Base-by-base conservation (phyloP, 257 asterid species). In the Jacaranda copaia region DNA sequence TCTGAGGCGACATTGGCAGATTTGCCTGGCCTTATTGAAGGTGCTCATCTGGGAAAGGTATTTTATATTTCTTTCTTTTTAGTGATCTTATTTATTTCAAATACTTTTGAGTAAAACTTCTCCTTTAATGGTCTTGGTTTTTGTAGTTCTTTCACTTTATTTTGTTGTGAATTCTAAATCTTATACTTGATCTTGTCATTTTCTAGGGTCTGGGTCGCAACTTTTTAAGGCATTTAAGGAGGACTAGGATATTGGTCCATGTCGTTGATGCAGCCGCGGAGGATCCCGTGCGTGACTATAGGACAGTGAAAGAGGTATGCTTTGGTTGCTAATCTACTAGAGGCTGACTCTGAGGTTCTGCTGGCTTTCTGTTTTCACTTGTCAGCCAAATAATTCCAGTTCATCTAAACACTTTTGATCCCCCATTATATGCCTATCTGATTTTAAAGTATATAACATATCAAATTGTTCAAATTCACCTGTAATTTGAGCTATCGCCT, bases 11-110 rank as follows among this genome's bases (percentile, higher is more conserved):
- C 99, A 35, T 82, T 93, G 80, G 99, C 99, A 8, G 99, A 95
- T 87, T 85, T 95, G 80, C 99, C 99, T 69, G 99, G 99, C 61
- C 98, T 95, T 64, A 93, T 95, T 73, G 94, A 95, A 95, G 99
- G 98, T 74, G 99, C 99, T 79, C 99, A 93, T 88, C 84, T 95
- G 14, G 99, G 99, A 70, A 95, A 95, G 99, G 99, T 95, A 87
- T 59, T 40, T 60, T 11, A 5, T 70, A 4, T 19, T 57, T 63
- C 20, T 73, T 57, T 52, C 68, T 52, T 64, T 68, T 70, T 40
- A 79, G 84, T 85, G 82, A 84, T 53, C 79, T 77, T 77, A 83
- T 39, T 42, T 60, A 18, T 18, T 1, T 56, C 11, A 19, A 16
- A 32, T 60, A 68, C 38, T 35, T 68, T 35, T 45, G 18, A 53